These are phyloP conservation scores for Wickerhamiella nectarea DNA, from an alignment of 805 yeast species.

Conservation along the genomic window DNA sequence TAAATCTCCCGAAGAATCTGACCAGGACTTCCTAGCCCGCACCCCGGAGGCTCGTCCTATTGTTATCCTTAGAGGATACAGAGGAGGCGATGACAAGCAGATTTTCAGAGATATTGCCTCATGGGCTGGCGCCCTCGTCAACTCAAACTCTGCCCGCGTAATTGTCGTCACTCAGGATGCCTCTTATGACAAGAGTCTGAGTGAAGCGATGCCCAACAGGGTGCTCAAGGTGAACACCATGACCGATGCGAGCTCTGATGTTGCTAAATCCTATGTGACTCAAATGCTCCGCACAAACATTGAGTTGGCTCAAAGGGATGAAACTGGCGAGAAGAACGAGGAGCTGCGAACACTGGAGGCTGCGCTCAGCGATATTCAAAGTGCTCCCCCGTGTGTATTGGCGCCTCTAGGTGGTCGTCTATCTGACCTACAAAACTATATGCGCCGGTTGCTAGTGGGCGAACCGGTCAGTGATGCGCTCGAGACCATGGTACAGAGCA, in stretches of 20 bases:
- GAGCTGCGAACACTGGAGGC: constrained; percentile 8
- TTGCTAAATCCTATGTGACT: constrained; percentile 58
- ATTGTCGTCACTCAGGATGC: constrained; percentile 77
- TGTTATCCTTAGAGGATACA: constrained; percentile 14
- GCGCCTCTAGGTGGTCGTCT: constrained; percentile 87
- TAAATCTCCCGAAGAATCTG: constrained; percentile 20
- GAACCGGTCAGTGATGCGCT: constrained; percentile 69
- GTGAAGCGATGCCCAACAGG: constrained; percentile 69
- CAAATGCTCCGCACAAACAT: not conserved
- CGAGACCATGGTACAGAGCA: constrained; percentile 64
- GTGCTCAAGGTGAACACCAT: constrained; percentile 63
- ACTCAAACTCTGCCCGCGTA: constrained; percentile 77
- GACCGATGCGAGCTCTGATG: constrained; percentile 64
- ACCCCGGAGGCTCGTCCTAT: constrained; percentile 18
- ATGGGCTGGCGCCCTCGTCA: constrained; percentile 73
- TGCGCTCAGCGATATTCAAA: constrained; percentile 32
- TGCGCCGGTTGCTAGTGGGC: constrained; percentile 77
- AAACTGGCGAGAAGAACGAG: not conserved
- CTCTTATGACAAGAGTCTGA: constrained; percentile 53
- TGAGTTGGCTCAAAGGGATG: not conserved
- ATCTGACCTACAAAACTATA: constrained; percentile 83
- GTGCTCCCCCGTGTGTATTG: constrained; percentile 22
- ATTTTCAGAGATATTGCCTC: constrained; percentile 64
- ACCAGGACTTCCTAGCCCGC: constrained; percentile 12
- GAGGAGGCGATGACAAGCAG: constrained; percentile 18